Base-by-base conservation (phyloP, 495 filamentous ascomycete species). In the Penicillium chermesinum region DNA sequence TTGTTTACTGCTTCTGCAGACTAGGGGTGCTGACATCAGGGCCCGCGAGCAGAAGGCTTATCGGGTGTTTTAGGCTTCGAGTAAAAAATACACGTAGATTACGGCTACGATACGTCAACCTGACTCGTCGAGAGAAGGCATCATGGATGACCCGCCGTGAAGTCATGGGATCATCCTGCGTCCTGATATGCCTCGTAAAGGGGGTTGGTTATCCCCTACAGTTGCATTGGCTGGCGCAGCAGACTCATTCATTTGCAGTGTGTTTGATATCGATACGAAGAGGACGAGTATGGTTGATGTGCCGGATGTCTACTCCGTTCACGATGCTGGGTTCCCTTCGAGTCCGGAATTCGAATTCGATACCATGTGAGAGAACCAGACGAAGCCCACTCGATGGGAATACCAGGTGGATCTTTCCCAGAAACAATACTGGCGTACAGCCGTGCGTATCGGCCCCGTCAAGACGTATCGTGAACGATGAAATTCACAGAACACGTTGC, bases 111-210 rank as follows among this genome's bases (percentile, higher is more conserved):
- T 41, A 46, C 44, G 12, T 32, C 21, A 15, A 44, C 30, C 45
- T 48, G 47, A 53, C 47, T 51, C 51, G 54, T 55, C 52, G 18
- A 36, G 14, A 40, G 41, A 53, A 30, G 19, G 44, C 52, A 58
- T 58, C 55, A 58, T 58, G 17, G 45, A 48, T 46, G 56, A 59
- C 46, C 52, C 48, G 52, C 51, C 44, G 55, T 55, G 56, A 59
- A 49, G 56, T 59, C 56, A 59, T 59, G 52, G 44, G 55, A n/a
- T n/a, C n/a, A n/a, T n/a, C n/a, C n/a, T n/a, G n/a, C n/a, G 16
- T 38, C 14, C 33, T 39, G 45, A 37, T n/a, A 44, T 42, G 32
- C 34, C 45, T 51, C 44, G 46, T 46, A 38, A 43, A 35, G 38
- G 36, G 34, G 50, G 42, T n/a, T n/a, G n/a, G n/a, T n/a, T n/a